phyloP scores from a whole-genome alignment of 805 yeast species.

The Priceomyces medius region DNA sequence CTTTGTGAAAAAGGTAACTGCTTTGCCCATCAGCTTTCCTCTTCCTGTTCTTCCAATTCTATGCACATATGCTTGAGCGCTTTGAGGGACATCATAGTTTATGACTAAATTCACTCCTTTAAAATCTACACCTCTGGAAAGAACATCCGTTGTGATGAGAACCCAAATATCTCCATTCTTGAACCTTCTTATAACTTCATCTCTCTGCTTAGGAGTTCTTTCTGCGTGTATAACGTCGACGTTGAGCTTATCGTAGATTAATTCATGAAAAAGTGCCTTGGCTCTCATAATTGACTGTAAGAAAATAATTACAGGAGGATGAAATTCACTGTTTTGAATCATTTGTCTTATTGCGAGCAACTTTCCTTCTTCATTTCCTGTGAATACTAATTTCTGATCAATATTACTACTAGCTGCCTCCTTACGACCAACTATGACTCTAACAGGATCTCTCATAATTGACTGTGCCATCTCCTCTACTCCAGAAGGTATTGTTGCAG shows the following conservation, averaged over 20 bases:
- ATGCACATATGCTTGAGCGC: conserved; percentile 93
- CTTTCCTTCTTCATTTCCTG: conserved; percentile 97
- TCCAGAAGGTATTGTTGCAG: conserved; percentile 93
- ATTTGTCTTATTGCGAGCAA: conserved; percentile 86
- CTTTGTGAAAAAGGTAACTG: conserved; percentile 90
- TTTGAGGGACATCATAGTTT: conserved; percentile 93
- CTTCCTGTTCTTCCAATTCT: conserved; percentile 99
- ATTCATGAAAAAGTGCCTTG: conserved; percentile 90
- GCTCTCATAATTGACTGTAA: conserved; percentile 92
- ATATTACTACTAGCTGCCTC: conserved; percentile 87
- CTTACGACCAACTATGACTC: conserved; percentile 88
- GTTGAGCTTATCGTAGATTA: conserved; percentile 84
- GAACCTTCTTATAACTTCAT: conserved; percentile 77
- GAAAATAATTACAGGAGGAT: conserved; percentile 90
- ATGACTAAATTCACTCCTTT: conserved; percentile 92
- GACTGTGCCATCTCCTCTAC: conserved; percentile 85
- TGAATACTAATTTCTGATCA: conserved; percentile 77
- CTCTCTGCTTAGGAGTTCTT: conserved; percentile 84
- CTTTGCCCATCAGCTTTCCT: conserved; percentile 83
- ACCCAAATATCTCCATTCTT: conserved; percentile 94
- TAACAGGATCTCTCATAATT: conserved; percentile 81
- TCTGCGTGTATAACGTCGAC: conserved; percentile 97
- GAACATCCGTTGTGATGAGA: conserved; percentile 91
- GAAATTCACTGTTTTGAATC: conserved; percentile 78
- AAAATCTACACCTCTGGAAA: conserved; percentile 96